Base-by-base conservation (phyloP, 139 green algal species). In the Chlamydomonas sp. region DNA sequence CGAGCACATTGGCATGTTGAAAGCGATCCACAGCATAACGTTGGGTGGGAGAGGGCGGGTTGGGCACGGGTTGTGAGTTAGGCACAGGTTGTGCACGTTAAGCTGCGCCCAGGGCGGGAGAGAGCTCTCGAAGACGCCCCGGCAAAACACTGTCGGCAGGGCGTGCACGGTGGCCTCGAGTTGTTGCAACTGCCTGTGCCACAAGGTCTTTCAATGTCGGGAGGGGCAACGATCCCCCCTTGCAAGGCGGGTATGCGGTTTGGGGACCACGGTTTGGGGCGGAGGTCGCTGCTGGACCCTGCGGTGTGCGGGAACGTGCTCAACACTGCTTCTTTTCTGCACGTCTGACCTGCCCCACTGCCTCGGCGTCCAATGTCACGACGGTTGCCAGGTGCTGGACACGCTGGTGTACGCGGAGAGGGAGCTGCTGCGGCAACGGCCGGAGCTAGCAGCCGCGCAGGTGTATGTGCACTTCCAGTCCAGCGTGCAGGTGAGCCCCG, bases 391-490 rank as follows among this genome's bases (percentile, higher is more conserved):
- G 94, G 94, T 98, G 66, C 87, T 98, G n/a, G 95, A 98, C 78
- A 95, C 93, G 9, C 92, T 98, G 2, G 64, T 91, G 20, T 95
- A 95, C 82, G 96, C 95, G 7, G 96, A 98, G 63, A 80, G 83
- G 8, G 67, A 88, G 31, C 88, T 97, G 67, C 87, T 98, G 67
- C 18, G 20, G 31, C 72, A 83, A 3, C 76, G 89, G 20, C 94
- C 92, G 0, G 62, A 88, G 2, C 89, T 97, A 72, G 31, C 80
- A 1, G 3, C 81, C 10, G 94, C 96, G 8, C 77, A 88, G 8
- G 95, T 98, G 71, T 95, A 93, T 62, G 90, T 98, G 31, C 96
- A 98, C 90, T 94, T 98, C 61, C 86, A 95, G 73, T 96, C 91
- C 7, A 79, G 91, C 66, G 66, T 94, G 5, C 69, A 92, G 92